Evolutionary conservation across 2,329 filamentous ascomycete genomes (phyloP).

Genomic region (Penicillium oxalicum): DNA sequence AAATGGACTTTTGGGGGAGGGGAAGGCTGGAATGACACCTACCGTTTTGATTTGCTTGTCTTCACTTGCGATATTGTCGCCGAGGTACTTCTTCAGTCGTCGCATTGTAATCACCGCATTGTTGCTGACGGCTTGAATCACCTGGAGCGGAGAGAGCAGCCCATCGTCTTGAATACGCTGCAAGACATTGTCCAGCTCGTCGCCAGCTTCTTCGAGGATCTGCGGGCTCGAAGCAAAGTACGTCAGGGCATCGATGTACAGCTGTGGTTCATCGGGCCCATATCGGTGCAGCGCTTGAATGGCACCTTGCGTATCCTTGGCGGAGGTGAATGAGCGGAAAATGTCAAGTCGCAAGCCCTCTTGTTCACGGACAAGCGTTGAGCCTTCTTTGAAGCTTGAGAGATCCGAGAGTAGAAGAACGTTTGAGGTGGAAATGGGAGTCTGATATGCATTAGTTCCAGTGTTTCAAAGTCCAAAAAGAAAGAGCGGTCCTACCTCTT

Average conservation of each 20-base stretch:
- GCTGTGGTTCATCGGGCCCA: conserved; percentile 78
- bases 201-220: conserved; percentile 78
- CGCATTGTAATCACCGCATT: conserved; percentile 91
- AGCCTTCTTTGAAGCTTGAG: conserved; percentile 83
- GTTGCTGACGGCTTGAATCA: conserved; percentile 80
- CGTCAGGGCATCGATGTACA: conserved; percentile 85
- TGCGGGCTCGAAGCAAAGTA: conserved; percentile 84
- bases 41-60: conserved; percentile 64
- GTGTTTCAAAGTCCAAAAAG: conserved; percentile 7
- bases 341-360: conserved; percentile 90
- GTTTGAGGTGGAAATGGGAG: conserved; percentile 87
- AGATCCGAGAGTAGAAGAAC: conserved; percentile 88
- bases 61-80: conserved; percentile 82
- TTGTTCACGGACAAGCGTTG: conserved; percentile 86
- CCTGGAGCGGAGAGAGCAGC: conserved; percentile 91
- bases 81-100: conserved; percentile 89
- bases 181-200: conserved; percentile 74
- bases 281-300: conserved; percentile 89
- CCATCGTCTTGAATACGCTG: conserved; percentile 83
- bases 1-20: conserved; percentile 1
- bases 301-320: conserved; percentile 83
- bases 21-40: conserved; percentile 36
- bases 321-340: conserved; percentile 89
- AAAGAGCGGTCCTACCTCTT: conserved; percentile 49
- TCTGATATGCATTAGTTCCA: conserved; percentile 29